Evolutionary conservation across 805 yeast species (phyloP).

Genomic region (Myxozyma neotropica): DNA sequence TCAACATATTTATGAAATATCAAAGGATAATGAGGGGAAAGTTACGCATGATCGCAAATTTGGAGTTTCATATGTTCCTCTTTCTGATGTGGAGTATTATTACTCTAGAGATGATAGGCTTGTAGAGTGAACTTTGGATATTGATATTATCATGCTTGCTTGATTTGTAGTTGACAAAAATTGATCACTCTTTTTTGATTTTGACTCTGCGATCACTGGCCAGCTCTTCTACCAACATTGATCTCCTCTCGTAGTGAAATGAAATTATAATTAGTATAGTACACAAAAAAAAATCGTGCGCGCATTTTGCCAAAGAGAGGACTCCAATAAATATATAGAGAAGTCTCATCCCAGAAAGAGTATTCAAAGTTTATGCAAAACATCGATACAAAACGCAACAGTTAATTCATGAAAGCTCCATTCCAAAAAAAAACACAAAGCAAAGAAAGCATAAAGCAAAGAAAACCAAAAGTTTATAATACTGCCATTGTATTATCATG

Average conservation of each 20-base stretch:
- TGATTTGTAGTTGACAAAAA: too few species aligned
- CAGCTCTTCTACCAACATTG: too few species aligned
- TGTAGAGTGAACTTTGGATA: neutral
- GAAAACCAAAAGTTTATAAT: conserved; percentile 37
- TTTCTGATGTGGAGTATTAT: conserved; percentile 20
- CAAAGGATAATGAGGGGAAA: conserved; percentile 15
- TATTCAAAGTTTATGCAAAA: too few species aligned
- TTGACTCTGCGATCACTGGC: too few species aligned
- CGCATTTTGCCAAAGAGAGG: neutral
- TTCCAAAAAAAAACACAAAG: neutral
- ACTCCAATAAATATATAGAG: neutral
- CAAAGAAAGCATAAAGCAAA: neutral
- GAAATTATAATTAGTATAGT: too few species aligned
- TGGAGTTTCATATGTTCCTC: conserved; percentile 30
- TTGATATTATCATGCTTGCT: too few species aligned
- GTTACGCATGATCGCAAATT: conserved; percentile 18
- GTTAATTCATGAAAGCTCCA: conserved; percentile 3
- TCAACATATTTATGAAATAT: conserved; percentile 28
- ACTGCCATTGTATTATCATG: conserved; percentile 99
- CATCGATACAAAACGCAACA: neutral
- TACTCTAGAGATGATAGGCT: conserved; percentile 12
- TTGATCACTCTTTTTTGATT: too few species aligned
- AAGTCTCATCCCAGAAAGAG: neutral
- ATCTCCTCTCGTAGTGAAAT: too few species aligned
- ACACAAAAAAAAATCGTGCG: neutral